A percentile compares a stretch with the other conserved stretches of the same genome.
These are phyloP conservation scores for Seiridium cupressi DNA, from an alignment of 2,329 filamentous ascomycete species.

Conservation along the genomic window DNA sequence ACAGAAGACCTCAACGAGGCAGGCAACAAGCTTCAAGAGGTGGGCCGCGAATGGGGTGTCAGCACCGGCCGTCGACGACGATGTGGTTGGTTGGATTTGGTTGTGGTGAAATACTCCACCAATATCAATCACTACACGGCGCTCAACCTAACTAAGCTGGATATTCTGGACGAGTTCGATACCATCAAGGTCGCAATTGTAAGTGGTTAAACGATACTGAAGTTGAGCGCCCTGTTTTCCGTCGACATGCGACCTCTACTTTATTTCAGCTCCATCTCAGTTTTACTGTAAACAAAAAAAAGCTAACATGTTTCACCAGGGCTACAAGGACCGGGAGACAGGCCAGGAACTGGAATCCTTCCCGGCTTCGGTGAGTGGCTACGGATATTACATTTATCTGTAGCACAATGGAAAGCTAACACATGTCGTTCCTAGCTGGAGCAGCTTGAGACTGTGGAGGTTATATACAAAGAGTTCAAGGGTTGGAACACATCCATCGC, in stretches of 20 bases:
- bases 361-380: constrained; percentile 41
- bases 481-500: constrained; percentile 69
- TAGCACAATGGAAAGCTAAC: too few relatives aligned
- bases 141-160: constrained; percentile 53
- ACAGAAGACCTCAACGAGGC: constrained; percentile 45
- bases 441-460: constrained; percentile 40
- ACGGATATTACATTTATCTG: too few relatives aligned
- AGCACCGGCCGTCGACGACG: constrained; percentile 50
- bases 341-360: constrained; percentile 54
- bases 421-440: constrained; percentile 56
- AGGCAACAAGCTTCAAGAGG: constrained; percentile 37
- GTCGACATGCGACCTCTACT: too few relatives aligned
- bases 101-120: constrained; percentile 64
- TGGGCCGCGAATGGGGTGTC: constrained; percentile 28
- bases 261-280: too few relatives aligned
- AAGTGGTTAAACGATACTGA: constrained; percentile 44
- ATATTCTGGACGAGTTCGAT: constrained; percentile 65
- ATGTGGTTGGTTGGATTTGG: constrained; percentile 63
- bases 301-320: not conserved
- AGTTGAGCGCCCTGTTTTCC: too few relatives aligned
- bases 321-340: not conserved
- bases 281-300: not conserved
- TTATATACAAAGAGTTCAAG: constrained; percentile 65
- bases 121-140: constrained; percentile 66
- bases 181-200: constrained; percentile 75